Conservation (phyloP, 495 filamentous ascomycete genomes). For the Talaromyces liani region DNA sequence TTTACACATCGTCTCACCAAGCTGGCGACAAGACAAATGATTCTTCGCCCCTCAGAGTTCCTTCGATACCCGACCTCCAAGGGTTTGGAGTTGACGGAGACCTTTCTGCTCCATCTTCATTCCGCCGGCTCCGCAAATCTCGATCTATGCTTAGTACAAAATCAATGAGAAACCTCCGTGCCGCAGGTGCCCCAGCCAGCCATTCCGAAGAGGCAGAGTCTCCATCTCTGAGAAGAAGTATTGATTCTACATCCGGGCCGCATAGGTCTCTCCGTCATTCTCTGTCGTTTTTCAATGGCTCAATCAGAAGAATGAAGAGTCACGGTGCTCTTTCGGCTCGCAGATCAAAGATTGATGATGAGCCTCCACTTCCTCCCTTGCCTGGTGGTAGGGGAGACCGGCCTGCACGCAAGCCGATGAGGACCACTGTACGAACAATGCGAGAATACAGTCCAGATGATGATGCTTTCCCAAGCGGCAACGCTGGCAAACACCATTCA, state of each 20-base stretch:
- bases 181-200: conserved; percentile 20
- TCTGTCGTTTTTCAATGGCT: conserved; percentile 52
- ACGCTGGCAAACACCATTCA: conserved; percentile 27
- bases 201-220: conserved; percentile 13
- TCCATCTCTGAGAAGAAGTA: conserved; percentile 3
- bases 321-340: conserved; percentile 42
- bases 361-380: conserved; percentile 22
- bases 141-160: conserved; percentile 61
- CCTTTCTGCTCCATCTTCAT: conserved; percentile 63
- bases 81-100: conserved; percentile 49
- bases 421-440: conserved; percentile 51
- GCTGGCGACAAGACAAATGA: neutral
- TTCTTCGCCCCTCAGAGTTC: conserved; percentile 20
- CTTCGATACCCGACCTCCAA: conserved; percentile 26
- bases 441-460: conserved; percentile 30
- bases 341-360: conserved; percentile 26
- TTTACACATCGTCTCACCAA: neutral
- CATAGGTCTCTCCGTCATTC: conserved; percentile 42
- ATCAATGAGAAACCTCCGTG: conserved; percentile 22
- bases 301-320: conserved; percentile 24
- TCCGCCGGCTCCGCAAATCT: conserved; percentile 63
- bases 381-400: conserved; percentile 36
- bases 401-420: conserved; percentile 45
- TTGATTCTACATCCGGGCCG: conserved; percentile 14
- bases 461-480: conserved; percentile 23